Evolutionary conservation across 345 rosid species (phyloP).

Genomic region (Odontarrhena argentea): DNA sequence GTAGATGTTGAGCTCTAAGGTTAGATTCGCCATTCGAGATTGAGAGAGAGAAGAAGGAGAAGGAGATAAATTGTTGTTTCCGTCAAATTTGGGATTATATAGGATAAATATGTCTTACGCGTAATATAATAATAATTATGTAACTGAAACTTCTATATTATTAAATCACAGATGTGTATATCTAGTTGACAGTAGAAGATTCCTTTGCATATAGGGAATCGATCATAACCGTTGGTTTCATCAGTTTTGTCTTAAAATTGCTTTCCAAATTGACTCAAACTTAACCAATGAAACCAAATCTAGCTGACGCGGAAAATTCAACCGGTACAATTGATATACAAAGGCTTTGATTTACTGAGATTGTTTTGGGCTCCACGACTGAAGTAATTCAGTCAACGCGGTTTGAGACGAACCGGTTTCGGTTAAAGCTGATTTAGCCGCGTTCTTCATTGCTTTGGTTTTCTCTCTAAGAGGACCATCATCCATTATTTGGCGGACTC

Average conservation of each 20-base stretch:
- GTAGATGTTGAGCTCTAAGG: conserved; percentile 63
- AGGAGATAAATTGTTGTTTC: conserved; percentile 21
- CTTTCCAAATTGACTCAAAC: not conserved
- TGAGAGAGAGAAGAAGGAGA: conserved; percentile 16
- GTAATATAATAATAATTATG: not conserved
- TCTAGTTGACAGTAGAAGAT: conserved; percentile 31
- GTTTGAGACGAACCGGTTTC: conserved; percentile 50
- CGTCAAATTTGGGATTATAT: conserved; percentile 3
- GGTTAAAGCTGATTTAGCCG: conserved; percentile 43
- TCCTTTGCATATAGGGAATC: not conserved
- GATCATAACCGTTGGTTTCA: conserved; percentile 16
- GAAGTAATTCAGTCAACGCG: conserved; percentile 37
- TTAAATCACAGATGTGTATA: conserved; percentile 22
- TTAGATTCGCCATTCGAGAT: conserved; percentile 52
- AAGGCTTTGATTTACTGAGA: not conserved
- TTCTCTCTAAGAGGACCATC: conserved; percentile 42
- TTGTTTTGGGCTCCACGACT: conserved; percentile 36
- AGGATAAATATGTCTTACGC: not conserved
- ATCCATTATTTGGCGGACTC: conserved; percentile 57
- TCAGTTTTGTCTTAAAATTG: not conserved
- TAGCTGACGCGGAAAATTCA: not conserved
- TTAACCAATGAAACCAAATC: not conserved
- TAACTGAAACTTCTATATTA: not conserved
- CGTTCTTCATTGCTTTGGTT: conserved; percentile 41
- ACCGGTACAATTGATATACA: conserved; percentile 13